A percentile compares a stretch with the other conserved stretches of the same genome.
Evolutionary conservation across 352 stramenopile species (phyloP).

Genomic region (Peronospora belbahrii): DNA sequence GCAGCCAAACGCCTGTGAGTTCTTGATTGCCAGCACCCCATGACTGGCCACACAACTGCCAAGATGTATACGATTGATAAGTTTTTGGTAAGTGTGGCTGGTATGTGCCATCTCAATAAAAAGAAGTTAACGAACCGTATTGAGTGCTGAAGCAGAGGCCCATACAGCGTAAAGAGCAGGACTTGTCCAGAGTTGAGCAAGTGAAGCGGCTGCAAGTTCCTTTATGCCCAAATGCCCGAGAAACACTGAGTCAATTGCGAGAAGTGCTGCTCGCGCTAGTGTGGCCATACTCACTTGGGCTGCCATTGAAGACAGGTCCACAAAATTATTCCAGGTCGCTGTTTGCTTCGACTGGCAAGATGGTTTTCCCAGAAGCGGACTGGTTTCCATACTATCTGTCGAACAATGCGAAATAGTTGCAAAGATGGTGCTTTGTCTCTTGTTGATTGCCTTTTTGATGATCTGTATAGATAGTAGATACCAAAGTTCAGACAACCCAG

Average conservation of each 20-base stretch:
- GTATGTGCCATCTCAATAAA: neutral
- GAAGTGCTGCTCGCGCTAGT: slow-evolving; percentile 50
- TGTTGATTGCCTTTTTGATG: neutral
- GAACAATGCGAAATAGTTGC: slow-evolving; percentile 1
- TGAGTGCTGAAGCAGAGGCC: slow-evolving; percentile 51
- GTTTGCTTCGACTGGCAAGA: slow-evolving; percentile 10
- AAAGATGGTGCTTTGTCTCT: neutral
- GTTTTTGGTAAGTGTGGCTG: neutral
- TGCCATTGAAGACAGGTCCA: slow-evolving; percentile 52
- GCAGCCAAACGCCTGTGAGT: slow-evolving; percentile 67
- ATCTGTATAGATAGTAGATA: too few species aligned
- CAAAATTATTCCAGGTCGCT: slow-evolving; percentile 45
- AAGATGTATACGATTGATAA: neutral
- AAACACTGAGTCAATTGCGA: slow-evolving; percentile 69
- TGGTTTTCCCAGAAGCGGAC: slow-evolving; percentile 33
- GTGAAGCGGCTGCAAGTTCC: slow-evolving; percentile 55
- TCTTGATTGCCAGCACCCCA: slow-evolving; percentile 60
- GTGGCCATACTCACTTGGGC: slow-evolving; percentile 57
- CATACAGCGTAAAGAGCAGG: slow-evolving; percentile 57
- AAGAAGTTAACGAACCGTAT: slow-evolving; percentile 32
- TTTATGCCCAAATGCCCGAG: slow-evolving; percentile 70
- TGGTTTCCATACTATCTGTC: slow-evolving; percentile 30
- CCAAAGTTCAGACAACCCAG: neutral
- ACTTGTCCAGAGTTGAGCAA: slow-evolving; percentile 66
- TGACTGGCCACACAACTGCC: slow-evolving; percentile 58